Evolutionary conservation across 257 asterid genomes (phyloP).

Genomic region (Datura wrightii): DNA sequence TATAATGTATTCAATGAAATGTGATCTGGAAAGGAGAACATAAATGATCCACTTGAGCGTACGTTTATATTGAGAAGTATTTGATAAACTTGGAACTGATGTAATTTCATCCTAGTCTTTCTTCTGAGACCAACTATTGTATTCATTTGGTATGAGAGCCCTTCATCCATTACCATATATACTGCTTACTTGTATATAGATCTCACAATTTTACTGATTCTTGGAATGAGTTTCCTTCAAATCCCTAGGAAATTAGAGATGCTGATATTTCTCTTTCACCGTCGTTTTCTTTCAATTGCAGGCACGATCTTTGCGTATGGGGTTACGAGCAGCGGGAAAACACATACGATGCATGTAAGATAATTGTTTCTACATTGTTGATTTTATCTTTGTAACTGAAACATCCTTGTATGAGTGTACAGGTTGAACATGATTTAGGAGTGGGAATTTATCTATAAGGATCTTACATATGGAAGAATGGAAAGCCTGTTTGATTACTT

Average conservation of each 20-base stretch:
- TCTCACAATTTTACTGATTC: not conserved
- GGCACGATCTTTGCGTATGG: slow-evolving; percentile 99
- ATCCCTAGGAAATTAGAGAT: slow-evolving; percentile 31
- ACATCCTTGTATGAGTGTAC: not conserved
- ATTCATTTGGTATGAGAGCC: slow-evolving; percentile 20
- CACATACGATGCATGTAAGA: slow-evolving; percentile 99
- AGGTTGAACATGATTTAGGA: slow-evolving; percentile 2
- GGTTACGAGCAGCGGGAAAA: slow-evolving; percentile 98
- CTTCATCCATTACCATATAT: slow-evolving; percentile 17
- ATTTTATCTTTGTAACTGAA: slow-evolving; percentile 19
- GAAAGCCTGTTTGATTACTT: slow-evolving; percentile 21
- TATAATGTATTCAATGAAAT: not conserved
- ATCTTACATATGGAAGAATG: slow-evolving; percentile 15
- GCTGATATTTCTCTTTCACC: slow-evolving; percentile 21
- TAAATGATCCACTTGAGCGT: not conserved
- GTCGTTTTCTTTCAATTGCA: slow-evolving; percentile 40
- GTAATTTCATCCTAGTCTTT: not conserved
- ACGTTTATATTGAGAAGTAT: not conserved
- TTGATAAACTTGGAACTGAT: not conserved
- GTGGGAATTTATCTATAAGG: not conserved
- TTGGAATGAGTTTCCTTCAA: slow-evolving; percentile 4
- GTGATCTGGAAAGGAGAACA: not conserved
- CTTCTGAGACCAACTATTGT: not conserved
- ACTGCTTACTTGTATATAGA: not conserved
- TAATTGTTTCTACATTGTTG: slow-evolving; percentile 26